Base-by-base conservation (phyloP, 306 rosid species). In the Pterocarpus macrocarpus region DNA sequence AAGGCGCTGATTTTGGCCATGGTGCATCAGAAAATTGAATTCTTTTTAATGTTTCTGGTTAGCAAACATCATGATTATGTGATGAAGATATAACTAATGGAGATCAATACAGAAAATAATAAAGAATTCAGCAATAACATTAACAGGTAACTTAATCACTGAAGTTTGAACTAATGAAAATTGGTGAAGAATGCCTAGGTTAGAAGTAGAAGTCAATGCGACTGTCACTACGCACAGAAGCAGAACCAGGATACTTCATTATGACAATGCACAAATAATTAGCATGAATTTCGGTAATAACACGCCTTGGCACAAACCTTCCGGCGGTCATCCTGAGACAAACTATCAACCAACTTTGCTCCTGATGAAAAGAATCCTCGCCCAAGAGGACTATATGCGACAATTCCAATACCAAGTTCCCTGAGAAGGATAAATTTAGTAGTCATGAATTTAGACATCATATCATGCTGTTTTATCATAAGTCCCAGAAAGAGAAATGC, bases 321-420 rank as follows among this genome's bases (percentile, higher is more conserved):
- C 34, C 97, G 77, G 63, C 8, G 76, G 65, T 91, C 97, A 64
- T 82, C 79, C 0, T 77, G 14, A 1, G 75, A 0, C 5, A 90
- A 72, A 44, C 30, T 78, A 28, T 85, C 85, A 8, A 91, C 36
- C 3, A 84, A 2, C 73, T 84, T 86, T 13, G 90, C 9, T 3
- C 97, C 97, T 0, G 87, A 69, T 2, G 96, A 81, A 22, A 91
- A 73, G 85, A 91, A 91, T 1, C 97, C 97, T 71, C 87, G 75
- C 34, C 97, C 94, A 13, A 91, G 85, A 81, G 90, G 93, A 78
- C 96, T 88, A 68, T 89, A 89, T 8, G 93, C 87, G 55, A 89
- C 92, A 57, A 91, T 89, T 50, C 93, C 96, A 47, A 88, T 89
- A 57, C 91, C 92, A 1, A 91, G 85, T 47, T 88, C 92, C 64